These are phyloP conservation scores for Hyaloscypha variabilis DNA, from an alignment of 495 filamentous ascomycete genomes.

Conservation along the genomic window DNA sequence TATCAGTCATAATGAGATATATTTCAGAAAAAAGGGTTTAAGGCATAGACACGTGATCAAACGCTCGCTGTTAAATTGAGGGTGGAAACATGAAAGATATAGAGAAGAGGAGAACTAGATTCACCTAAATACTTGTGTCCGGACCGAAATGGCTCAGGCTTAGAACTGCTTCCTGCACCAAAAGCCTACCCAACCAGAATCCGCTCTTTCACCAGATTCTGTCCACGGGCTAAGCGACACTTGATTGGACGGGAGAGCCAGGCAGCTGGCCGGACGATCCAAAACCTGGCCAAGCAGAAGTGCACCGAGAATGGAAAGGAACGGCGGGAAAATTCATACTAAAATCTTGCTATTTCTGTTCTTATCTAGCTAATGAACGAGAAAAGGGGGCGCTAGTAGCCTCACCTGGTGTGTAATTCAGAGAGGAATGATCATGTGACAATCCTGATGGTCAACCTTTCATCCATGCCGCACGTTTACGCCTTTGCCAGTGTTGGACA, in stretches of 20 bases:
- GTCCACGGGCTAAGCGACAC: conserved; percentile 7
- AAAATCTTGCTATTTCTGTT: conserved; percentile 2
- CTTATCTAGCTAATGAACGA: not conserved
- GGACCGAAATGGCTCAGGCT: conserved; percentile 3
- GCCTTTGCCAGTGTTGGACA: conserved; percentile 1
- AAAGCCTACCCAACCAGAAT: conserved; percentile 1
- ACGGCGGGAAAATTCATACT: not conserved
- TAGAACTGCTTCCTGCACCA: not conserved
- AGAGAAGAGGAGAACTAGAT: not conserved
- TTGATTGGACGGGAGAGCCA: not conserved
- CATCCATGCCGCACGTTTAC: not conserved
- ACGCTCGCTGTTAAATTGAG: not conserved
- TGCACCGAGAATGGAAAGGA: not conserved
- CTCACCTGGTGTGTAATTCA: conserved; percentile 4
- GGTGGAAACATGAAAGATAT: conserved; percentile 9
- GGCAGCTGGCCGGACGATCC: conserved; percentile 1
- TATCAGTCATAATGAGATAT: conserved; percentile 12
- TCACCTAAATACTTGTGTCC: conserved; percentile 1
- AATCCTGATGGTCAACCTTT: conserved; percentile 1
- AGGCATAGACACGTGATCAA: conserved; percentile 10
- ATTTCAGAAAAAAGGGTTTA: conserved; percentile 1
- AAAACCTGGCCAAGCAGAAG: conserved; percentile 5
- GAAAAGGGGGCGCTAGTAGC: not conserved
- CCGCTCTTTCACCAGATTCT: conserved; percentile 9
- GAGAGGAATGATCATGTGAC: conserved; percentile 12